Evolutionary conservation across 768 basidiomycete genomes (phyloP), one percentile per base, ranked within the genome.

Genomic region (Hydnomerulius pinastri): DNA sequence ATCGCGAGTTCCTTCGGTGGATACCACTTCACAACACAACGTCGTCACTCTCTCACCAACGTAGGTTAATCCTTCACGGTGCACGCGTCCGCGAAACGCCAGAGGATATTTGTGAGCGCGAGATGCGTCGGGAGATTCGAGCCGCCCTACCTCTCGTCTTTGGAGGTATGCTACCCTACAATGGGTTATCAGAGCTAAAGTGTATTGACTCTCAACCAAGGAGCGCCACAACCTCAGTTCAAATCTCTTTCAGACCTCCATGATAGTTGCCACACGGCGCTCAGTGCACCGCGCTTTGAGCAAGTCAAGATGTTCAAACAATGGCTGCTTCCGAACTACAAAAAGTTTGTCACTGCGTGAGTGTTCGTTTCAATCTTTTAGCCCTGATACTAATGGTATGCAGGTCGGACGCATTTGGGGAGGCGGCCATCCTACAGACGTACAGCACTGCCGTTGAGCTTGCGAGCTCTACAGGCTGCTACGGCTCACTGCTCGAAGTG

Each of bases 241-340:
- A 50, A 61, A 6, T 76, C 78, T n/a, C 68, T 73, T 11, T 58
- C 69, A 4, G 61, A 61, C n/a, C 56, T 83, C 15, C 64, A 74
- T 11, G 55, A 62, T 13, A 71, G 66, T 23, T 87, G 85, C 62
- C 65, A 58, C 8, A 71, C 68, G 4, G 61, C 86, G 36, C 60
- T 82, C 25, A 66, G 66, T 4, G 83, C 87, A 3, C 75, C 87
- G 20, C 80, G 86, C 18, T 91, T 82, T 54, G 87, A 91, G 55
- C 88, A 91, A 69, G 80, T 88, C 30, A 75, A 85, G 57, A 80
- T 79, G 8, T 77, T 90, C 47, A 76, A 74, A 47, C 78, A 82
- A 41, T 92, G 90, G 90, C 71, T 92, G 27, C 64, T 89, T n/a
- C 90, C 90, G 3, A 71, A 82, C 21, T 73, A 87, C 35, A 77